Base-by-base conservation (phyloP, 768 basidiomycete genomes). In the Coprinopsis sp. region DNA sequence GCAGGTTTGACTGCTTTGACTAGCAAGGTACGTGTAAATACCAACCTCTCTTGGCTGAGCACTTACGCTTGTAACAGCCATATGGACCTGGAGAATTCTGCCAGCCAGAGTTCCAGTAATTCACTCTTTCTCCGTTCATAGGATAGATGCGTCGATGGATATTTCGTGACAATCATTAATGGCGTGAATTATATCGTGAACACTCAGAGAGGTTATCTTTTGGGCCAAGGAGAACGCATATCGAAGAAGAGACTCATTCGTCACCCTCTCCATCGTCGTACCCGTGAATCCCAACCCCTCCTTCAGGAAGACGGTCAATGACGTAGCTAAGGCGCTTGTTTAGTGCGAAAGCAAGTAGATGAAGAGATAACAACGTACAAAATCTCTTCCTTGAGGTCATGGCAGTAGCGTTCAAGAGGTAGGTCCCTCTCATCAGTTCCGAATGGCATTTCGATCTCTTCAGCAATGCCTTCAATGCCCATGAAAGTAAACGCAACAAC, bases 361-460 rank as follows among this genome's bases (percentile, higher is more conserved):
- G 47, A 30, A 31, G 22, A 25, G 14, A 37, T 45, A 38, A 18
- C 25, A 25, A 72, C 84, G 61, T 56, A 90, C 87, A 84, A 71
- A 39, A 91, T 76, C 61, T 94, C 91, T 67, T 91, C 89, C 55
- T 81, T 85, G 42, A 94, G 72, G 60, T 94, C 91, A 18, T 82
- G 77, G 57, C 90, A 91, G 63, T 90, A 94, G 16, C 83, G 81
- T 62, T 91, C 91, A 84, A 55, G 33, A 12, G 89, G 89, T 43
- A 91, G 70, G 65, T 90, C 87, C 2, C 75, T 70, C 4, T 74
- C 67, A 57, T 89, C 85, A 47, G 68, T 69, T 33, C 82, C 93
- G 55, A 96, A 96, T 0, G 94, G 94, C 83, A 88, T 87, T 64
- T 96, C 93, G 54, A 95, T 91, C 64, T 91, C 84, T 50, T 94